Conservation (phyloP, 2,329 filamentous ascomycete species). For the Pseudophaeomoniella oleicola region DNA sequence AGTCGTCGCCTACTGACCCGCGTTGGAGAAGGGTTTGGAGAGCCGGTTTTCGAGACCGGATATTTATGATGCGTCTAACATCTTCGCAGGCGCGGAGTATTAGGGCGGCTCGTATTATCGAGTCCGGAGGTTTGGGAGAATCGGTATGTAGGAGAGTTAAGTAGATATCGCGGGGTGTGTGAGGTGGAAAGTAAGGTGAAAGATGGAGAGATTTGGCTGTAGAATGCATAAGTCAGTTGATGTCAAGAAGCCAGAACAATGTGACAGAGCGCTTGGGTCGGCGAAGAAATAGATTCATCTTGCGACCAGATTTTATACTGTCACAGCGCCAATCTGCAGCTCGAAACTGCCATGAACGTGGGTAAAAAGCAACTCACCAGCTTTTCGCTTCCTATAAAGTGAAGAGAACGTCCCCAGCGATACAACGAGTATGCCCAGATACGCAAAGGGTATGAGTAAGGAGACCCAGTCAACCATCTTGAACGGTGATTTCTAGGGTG, state of each 20-base stretch:
- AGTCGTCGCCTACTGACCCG: constrained; percentile 86
- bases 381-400: constrained; percentile 86
- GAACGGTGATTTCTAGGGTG: too few relatives aligned
- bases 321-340: too few relatives aligned
- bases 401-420: constrained; percentile 85
- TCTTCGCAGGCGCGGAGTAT: constrained; percentile 83
- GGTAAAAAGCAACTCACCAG: constrained; percentile 38
- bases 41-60: constrained; percentile 78
- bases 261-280: constrained; percentile 1
- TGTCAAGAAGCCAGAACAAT: constrained; percentile 3
- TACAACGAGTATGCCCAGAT: constrained; percentile 73
- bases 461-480: constrained; percentile 63
- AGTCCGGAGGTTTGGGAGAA: constrained; percentile 54
- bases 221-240: constrained; percentile 8
- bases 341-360: too few relatives aligned
- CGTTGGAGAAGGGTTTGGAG: constrained; percentile 70
- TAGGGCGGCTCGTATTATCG: constrained; percentile 73
- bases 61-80: constrained; percentile 77
- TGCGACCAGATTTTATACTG: background rate
- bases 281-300: background rate
- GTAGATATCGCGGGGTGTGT: constrained; percentile 89
- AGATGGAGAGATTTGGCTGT: constrained; percentile 67
- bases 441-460: constrained; percentile 75
- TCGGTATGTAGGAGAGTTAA: constrained; percentile 67
- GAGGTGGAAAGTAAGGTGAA: constrained; percentile 84